Evolutionary conservation across 2,329 filamentous ascomycete genomes (phyloP), one percentile per base, ranked within the genome.

Genomic region (Colletotrichum magnum): DNA sequence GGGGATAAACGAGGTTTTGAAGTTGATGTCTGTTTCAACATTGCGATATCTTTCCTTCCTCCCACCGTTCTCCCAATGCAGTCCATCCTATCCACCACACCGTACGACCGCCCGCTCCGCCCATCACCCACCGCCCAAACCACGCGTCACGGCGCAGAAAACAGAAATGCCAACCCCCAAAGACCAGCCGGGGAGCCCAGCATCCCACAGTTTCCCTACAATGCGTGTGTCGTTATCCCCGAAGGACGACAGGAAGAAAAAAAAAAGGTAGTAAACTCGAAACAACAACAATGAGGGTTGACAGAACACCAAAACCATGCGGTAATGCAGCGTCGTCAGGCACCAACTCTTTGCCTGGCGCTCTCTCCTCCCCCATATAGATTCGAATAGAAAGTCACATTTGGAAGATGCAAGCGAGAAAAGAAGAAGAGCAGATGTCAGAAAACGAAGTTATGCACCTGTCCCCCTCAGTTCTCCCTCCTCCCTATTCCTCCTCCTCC

Each of bases 131-230:
- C 6, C 18, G 21, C 21, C 21, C 21, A 24, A 24, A 24, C 21
- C 21, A 24, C 12, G 1, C 47, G 7, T 2, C 60, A 48, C n/a
- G 36, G 57, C 57, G 50, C 60, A 60, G 36, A 26, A 32, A 56
- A 56, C 66, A 67, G 36, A 67, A 67, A 69, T 61, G 63, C 67
- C 67, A 61, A 58, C 63, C 56, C 56, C 56, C 56, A 57, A 41
- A 67, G 67, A 61, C 67, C 62, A 67, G 63, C 56, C 58, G 32
- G 32, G 41, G 56, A 67, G 50, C 24, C 67, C 63, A 61, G 67
- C 67, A 48, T 57, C 28, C 56, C 41, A 53, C 41, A 53, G 21
- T 36, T 54, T 26, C 65, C 32, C 32, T 26, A 58, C 12, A 43
- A 56, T 56, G 43, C 63, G n/a, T 18, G 52, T 13, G 32, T 36